Percentiles rank a stretch among this genome's conserved stretches.
phyloP scores from a whole-genome alignment of 306 rosid genomes.

The Aeschynomene evenia region DNA sequence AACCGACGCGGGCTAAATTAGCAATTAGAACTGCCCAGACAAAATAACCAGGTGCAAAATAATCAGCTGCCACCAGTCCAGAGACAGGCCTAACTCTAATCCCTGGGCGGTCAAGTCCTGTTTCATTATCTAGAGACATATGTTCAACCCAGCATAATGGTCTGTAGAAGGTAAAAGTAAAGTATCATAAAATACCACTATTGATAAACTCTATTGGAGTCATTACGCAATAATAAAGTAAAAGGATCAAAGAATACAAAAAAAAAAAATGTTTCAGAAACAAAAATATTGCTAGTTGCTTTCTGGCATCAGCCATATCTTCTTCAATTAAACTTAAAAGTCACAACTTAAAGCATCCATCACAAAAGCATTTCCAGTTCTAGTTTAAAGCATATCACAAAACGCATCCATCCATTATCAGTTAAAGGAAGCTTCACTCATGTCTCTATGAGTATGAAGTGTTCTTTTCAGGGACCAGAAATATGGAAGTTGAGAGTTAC shows the following conservation, averaged over 20 bases:
- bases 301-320: not conserved
- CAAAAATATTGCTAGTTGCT: not conserved
- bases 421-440: not conserved
- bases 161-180: slow-evolving; percentile 43
- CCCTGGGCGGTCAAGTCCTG: slow-evolving; percentile 73
- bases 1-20: slow-evolving; percentile 85
- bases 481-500: not conserved
- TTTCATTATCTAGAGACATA: slow-evolving; percentile 84
- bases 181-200: not conserved
- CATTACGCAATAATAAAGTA: not conserved
- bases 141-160: slow-evolving; percentile 87
- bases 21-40: slow-evolving; percentile 94
- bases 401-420: slow-evolving; percentile 9
- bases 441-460: not conserved
- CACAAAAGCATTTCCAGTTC: slow-evolving; percentile 7
- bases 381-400: not conserved
- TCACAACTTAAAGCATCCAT: not conserved
- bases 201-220: slow-evolving; percentile 5
- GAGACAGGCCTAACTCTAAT: slow-evolving; percentile 82
- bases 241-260: not conserved
- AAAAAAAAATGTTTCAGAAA: not conserved
- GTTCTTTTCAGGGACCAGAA: slow-evolving; percentile 18
- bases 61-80: slow-evolving; percentile 97
- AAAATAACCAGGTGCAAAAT: slow-evolving; percentile 89
- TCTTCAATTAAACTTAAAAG: not conserved